These are phyloP conservation scores for Tieghemostelium lacteum DNA, from an alignment of 78 protist species.

Conservation along the genomic window DNA sequence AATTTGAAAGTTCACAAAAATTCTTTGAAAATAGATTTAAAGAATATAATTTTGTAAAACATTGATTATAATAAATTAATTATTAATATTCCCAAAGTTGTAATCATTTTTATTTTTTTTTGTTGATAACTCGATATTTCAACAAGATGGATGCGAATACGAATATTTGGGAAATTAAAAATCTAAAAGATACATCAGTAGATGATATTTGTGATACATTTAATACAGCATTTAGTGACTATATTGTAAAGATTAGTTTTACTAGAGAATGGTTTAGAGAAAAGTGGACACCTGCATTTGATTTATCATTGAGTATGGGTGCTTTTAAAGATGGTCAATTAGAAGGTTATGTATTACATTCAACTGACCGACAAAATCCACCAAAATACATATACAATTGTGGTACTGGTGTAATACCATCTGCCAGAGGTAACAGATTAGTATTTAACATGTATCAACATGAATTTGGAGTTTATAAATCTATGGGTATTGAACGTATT, in stretches of 20 bases:
- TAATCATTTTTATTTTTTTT: background rate
- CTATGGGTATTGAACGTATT: slow-evolving; percentile 5
- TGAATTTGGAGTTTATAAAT: background rate
- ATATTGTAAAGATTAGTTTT: background rate
- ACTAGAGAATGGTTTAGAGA: background rate
- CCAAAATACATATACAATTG: slow-evolving; percentile 12
- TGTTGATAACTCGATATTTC: too few species aligned
- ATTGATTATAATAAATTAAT: too few species aligned
- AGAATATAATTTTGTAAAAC: too few species aligned
- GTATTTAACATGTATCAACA: background rate
- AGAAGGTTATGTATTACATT: slow-evolving; percentile 5
- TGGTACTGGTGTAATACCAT: slow-evolving; percentile 15
- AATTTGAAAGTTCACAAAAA: too few species aligned
- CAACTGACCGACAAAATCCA: background rate
- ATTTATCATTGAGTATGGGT: too few species aligned
- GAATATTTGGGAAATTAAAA: slow-evolving; percentile 2
- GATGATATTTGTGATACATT: background rate
- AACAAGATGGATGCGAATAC: too few species aligned
- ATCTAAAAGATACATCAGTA: slow-evolving; percentile 12
- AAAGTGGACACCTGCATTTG: too few species aligned
- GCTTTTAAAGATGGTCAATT: background rate
- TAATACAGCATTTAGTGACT: slow-evolving; percentile 7
- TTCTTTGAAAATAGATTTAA: too few species aligned
- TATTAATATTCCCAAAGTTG: background rate
- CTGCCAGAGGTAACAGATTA: background rate